A percentile compares a stretch with the other conserved stretches of the same genome.
Conservation (phyloP, 441 rosid species). For the Geranium incanum region DNA sequence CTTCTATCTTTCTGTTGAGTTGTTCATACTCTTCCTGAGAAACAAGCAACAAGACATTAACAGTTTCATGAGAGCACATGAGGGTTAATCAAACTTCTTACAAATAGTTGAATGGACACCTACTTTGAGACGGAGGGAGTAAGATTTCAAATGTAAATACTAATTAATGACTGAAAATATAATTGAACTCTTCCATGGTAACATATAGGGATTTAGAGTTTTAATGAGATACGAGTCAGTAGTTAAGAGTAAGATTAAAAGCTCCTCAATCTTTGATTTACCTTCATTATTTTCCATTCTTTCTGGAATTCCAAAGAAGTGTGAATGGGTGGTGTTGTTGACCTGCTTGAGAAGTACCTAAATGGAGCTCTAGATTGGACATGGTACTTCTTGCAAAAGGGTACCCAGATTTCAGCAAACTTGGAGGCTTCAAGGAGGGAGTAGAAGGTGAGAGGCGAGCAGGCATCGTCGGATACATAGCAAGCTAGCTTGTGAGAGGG, state of each 20-base stretch:
- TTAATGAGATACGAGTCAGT: neutral
- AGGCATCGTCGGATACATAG: constrained; percentile 74
- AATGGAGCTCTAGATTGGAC: constrained; percentile 63
- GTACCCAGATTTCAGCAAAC: constrained; percentile 70
- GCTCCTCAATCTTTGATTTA: constrained; percentile 2
- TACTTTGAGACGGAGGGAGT: too few relatives aligned
- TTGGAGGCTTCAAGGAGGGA: constrained; percentile 51
- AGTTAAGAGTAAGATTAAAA: neutral
- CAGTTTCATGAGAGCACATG: too few relatives aligned
- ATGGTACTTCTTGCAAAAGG: constrained; percentile 58
- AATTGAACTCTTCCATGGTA: too few relatives aligned
- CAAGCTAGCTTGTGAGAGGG: constrained; percentile 65
- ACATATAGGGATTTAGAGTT: neutral
- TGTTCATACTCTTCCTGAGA: constrained; percentile 46
- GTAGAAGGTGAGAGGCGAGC: constrained; percentile 50
- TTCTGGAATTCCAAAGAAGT: constrained; percentile 31
- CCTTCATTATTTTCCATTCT: constrained; percentile 49
- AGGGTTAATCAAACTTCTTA: too few relatives aligned
- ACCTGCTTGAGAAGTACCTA: constrained; percentile 39
- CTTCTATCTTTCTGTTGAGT: constrained; percentile 37
- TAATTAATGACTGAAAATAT: too few relatives aligned
- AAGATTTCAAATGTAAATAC: too few relatives aligned
- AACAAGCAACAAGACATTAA: neutral
- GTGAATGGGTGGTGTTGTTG: neutral
- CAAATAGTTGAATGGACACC: too few relatives aligned